Percentiles rank a stretch among this genome's conserved stretches.
Evolutionary conservation across 225 moss, liverwort and hornwort genomes (phyloP).

Genomic region (Asterella californica): DNA sequence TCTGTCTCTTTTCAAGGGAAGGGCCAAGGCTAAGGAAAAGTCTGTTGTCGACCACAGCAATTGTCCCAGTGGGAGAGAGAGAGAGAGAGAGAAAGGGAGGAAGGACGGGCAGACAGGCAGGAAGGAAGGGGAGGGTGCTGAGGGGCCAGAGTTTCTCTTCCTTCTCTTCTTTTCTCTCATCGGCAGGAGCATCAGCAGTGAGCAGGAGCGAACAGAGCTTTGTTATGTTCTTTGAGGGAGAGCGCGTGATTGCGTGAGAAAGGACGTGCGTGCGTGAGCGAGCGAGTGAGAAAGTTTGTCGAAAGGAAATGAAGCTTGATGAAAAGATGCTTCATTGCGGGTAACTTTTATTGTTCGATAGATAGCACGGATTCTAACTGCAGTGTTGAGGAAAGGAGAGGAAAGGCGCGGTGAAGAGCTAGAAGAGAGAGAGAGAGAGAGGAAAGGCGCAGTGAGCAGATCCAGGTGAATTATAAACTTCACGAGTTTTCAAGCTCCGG

Average conservation of each 20-base stretch:
- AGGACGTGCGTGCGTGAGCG: neutral
- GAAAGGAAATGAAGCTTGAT: slow-evolving; percentile 1
- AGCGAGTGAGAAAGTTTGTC: neutral
- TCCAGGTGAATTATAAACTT: neutral
- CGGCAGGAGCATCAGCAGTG: neutral
- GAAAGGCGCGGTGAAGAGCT: neutral
- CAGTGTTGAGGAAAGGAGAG: neutral
- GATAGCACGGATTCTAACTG: neutral
- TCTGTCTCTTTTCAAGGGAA: slow-evolving; percentile 9
- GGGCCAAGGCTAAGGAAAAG: neutral
- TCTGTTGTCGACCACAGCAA: neutral
- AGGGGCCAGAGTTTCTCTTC: neutral
- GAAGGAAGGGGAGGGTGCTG: neutral
- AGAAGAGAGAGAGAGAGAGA: neutral
- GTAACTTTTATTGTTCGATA: neutral
- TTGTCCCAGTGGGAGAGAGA: neutral
- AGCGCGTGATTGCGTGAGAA: neutral
- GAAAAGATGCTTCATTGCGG: neutral
- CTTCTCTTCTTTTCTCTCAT: neutral
- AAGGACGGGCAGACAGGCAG: neutral
- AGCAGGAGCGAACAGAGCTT: neutral
- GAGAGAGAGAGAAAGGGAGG: neutral
- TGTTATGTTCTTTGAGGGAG: neutral
- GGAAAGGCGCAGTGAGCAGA: neutral
- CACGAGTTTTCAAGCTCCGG: neutral